Evolutionary conservation across 163 green algal genomes (phyloP).

Genomic region (Coccomyxa subellipsoidea): DNA sequence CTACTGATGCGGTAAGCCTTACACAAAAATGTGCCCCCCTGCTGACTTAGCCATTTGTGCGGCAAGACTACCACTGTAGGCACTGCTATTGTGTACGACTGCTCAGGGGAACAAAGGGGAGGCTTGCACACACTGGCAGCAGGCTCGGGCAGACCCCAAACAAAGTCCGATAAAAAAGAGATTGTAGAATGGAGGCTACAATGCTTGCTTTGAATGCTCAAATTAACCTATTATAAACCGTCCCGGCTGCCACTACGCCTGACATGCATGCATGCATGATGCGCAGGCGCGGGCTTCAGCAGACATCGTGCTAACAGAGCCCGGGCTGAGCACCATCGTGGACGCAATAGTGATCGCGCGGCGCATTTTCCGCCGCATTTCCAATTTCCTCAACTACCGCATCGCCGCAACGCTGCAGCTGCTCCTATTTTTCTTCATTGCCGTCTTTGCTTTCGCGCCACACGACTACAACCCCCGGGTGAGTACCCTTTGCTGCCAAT

Average conservation of each 20-base stretch:
- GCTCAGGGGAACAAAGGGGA: no score
- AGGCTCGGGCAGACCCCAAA: no score
- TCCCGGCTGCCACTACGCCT: not conserved
- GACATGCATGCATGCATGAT: not conserved
- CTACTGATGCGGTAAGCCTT: conserved; percentile 73
- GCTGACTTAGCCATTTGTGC: not conserved
- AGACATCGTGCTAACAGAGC: conserved; percentile 91
- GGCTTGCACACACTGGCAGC: no score
- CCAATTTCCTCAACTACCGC: conserved; percentile 85
- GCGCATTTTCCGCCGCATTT: conserved; percentile 88
- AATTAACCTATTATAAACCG: not conserved
- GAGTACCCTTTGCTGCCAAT: no score
- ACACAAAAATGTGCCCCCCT: not conserved
- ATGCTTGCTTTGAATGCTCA: not conserved
- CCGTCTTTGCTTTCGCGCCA: conserved; percentile 70
- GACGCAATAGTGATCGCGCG: conserved; percentile 80
- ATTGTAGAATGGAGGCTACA: no score
- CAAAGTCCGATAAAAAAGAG: no score
- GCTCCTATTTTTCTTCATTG: conserved; percentile 88
- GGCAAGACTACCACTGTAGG: not conserved
- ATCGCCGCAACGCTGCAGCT: conserved; percentile 74
- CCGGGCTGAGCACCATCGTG: conserved; percentile 83
- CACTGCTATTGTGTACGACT: no score
- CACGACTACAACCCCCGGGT: conserved; percentile 34
- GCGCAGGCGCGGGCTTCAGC: conserved; percentile 72